A percentile compares a stretch with the other conserved stretches of the same genome.
phyloP scores from a whole-genome alignment of 2,329 filamentous ascomycete genomes.

The Cryphonectria japonica region DNA sequence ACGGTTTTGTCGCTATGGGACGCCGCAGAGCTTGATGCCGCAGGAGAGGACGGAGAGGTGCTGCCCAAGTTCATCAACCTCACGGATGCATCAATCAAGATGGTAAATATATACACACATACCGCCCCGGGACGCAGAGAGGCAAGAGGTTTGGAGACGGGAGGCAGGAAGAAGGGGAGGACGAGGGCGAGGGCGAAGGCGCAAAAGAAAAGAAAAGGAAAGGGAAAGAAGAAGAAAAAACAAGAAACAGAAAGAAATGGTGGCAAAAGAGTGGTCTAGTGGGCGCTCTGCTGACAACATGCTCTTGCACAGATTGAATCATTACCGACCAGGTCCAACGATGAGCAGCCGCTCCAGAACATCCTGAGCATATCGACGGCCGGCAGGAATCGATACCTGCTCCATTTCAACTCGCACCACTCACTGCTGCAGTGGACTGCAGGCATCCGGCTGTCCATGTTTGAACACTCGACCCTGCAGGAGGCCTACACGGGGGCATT shows the following conservation, averaged over 20 bases:
- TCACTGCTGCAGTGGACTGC: conserved; percentile 96
- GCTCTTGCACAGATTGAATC: conserved; percentile 71
- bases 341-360: conserved; percentile 85
- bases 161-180: background rate
- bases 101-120: conserved; percentile 63
- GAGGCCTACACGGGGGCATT: conserved; percentile 96
- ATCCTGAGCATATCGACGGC: conserved; percentile 95
- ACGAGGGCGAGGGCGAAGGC: background rate
- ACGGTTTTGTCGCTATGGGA: conserved; percentile 97
- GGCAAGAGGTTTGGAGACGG: background rate
- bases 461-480: conserved; percentile 88
- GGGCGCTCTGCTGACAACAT: conserved; percentile 32
- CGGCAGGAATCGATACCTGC: conserved; percentile 89
- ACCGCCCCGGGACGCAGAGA: background rate
- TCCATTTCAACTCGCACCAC: conserved; percentile 95
- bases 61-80: conserved; percentile 80
- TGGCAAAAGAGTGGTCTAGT: background rate
- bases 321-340: conserved; percentile 77
- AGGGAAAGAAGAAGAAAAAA: background rate
- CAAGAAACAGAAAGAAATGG: background rate
- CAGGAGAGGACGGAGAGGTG: conserved; percentile 71
- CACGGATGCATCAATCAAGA: conserved; percentile 96
- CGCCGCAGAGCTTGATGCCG: conserved; percentile 85
- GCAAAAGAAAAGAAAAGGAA: background rate
- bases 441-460: conserved; percentile 91